These are phyloP conservation scores for Harringtonia lauricola DNA, from an alignment of 2,329 filamentous ascomycete species.

Conservation along the genomic window DNA sequence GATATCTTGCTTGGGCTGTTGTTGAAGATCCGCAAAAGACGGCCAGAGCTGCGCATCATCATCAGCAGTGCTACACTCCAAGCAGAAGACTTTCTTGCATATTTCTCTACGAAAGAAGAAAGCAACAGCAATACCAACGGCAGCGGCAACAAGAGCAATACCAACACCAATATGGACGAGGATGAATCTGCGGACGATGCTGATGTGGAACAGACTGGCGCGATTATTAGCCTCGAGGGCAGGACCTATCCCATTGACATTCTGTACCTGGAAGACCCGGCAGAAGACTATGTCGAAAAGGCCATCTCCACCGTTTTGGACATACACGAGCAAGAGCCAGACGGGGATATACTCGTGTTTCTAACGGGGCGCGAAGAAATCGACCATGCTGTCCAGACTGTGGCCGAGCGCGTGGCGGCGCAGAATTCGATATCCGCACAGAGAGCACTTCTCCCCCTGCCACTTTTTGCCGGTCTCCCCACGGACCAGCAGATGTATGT, in stretches of 20 bases:
- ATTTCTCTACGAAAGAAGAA: conserved; percentile 47
- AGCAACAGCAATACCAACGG: background rate
- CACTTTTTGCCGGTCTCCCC: conserved; percentile 79
- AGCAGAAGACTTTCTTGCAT: conserved; percentile 72
- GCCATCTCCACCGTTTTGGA: conserved; percentile 76
- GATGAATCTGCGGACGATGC: conserved; percentile 13
- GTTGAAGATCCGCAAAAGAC: conserved; percentile 76
- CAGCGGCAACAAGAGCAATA: conserved; percentile 10
- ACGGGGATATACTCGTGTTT: conserved; percentile 85
- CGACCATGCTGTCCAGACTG: conserved; percentile 65
- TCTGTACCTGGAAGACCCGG: conserved; percentile 65
- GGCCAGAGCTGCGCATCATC: conserved; percentile 75
- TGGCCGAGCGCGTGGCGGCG: conserved; percentile 58
- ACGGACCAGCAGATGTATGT: conserved; percentile 93
- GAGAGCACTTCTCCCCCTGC: conserved; percentile 53
- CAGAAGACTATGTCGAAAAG: conserved; percentile 78
- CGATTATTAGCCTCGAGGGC: conserved; percentile 77
- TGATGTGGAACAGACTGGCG: conserved; percentile 25
- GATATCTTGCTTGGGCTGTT: conserved; percentile 82
- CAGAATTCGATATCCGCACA: conserved; percentile 39
- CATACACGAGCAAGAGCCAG: conserved; percentile 69
- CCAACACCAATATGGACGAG: background rate
- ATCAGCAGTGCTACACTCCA: conserved; percentile 91
- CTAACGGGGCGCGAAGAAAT: conserved; percentile 91
- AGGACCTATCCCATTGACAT: conserved; percentile 82